Evolutionary conservation across 345 rosid genomes (phyloP).

Genomic region (Lagerstroemia speciosa): DNA sequence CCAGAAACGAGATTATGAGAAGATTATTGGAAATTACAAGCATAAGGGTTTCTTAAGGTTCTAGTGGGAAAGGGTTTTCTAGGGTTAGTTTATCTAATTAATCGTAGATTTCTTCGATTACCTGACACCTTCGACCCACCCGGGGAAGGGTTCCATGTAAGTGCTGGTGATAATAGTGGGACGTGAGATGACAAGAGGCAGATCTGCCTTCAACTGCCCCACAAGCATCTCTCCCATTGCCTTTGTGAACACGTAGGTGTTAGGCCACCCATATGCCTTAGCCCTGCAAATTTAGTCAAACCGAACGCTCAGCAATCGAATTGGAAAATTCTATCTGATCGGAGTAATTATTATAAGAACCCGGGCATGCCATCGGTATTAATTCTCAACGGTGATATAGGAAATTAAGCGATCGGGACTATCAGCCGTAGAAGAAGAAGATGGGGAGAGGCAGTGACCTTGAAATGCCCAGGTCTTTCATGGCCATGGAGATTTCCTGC

Average conservation of each 20-base stretch:
- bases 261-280: constrained; percentile 69
- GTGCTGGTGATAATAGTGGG: constrained; percentile 75
- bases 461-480: constrained; percentile 52
- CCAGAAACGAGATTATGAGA: background rate
- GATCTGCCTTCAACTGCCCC: constrained; percentile 28
- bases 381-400: too few relatives aligned
- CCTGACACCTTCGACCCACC: constrained; percentile 86
- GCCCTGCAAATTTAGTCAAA: constrained; percentile 32
- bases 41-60: too few relatives aligned
- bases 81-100: too few relatives aligned
- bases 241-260: constrained; percentile 78
- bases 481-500: constrained; percentile 26
- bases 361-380: too few relatives aligned
- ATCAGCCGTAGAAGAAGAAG: too few relatives aligned
- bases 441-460: too few relatives aligned
- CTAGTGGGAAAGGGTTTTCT: too few relatives aligned
- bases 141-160: constrained; percentile 62
- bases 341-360: too few relatives aligned
- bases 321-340: too few relatives aligned
- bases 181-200: constrained; percentile 48
- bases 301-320: background rate
- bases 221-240: constrained; percentile 84
- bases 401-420: too few relatives aligned
- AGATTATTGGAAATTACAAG: too few relatives aligned
- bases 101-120: background rate